Evolutionary conservation across 306 rosid species (phyloP).

Genomic region (Cucurbita argyrosperma): DNA sequence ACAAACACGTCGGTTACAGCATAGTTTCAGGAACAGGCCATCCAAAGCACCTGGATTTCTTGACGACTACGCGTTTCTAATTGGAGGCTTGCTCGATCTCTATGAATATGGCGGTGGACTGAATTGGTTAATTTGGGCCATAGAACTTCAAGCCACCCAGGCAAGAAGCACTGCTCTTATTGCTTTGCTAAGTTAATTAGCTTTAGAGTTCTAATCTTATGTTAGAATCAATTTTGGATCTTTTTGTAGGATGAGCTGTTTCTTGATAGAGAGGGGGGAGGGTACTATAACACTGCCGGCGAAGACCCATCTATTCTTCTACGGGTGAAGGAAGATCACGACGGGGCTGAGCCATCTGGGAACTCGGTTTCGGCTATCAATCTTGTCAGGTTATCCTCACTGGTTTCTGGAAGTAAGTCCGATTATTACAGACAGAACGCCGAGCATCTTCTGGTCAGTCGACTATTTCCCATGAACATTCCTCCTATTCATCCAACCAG

Average conservation of each 20-base stretch:
- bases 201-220: not conserved
- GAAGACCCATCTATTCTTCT: constrained; percentile 83
- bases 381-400: constrained; percentile 61
- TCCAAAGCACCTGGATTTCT: constrained; percentile 82
- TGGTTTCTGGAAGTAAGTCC: constrained; percentile 53
- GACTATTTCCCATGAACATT: not conserved
- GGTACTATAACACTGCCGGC: constrained; percentile 77
- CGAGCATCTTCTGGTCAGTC: constrained; percentile 65
- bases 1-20: constrained; percentile 50
- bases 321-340: constrained; percentile 89
- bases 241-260: constrained; percentile 72
- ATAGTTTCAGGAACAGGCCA: constrained; percentile 77
- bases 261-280: constrained; percentile 83
- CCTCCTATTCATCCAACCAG: not conserved
- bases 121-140: constrained; percentile 78
- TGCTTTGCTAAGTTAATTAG: not conserved
- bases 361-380: constrained; percentile 73
- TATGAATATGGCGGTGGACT: constrained; percentile 68
- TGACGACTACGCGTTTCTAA: constrained; percentile 84
- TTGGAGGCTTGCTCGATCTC: constrained; percentile 74
- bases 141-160: constrained; percentile 73
- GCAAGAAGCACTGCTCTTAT: constrained; percentile 19
- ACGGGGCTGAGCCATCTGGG: constrained; percentile 95
- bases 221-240: not conserved
- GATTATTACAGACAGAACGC: constrained; percentile 49